A percentile compares a stretch with the other conserved stretches of the same genome.
These are phyloP conservation scores for Elsinoe batatas DNA, from an alignment of 2,329 filamentous ascomycete species.

Conservation along the genomic window DNA sequence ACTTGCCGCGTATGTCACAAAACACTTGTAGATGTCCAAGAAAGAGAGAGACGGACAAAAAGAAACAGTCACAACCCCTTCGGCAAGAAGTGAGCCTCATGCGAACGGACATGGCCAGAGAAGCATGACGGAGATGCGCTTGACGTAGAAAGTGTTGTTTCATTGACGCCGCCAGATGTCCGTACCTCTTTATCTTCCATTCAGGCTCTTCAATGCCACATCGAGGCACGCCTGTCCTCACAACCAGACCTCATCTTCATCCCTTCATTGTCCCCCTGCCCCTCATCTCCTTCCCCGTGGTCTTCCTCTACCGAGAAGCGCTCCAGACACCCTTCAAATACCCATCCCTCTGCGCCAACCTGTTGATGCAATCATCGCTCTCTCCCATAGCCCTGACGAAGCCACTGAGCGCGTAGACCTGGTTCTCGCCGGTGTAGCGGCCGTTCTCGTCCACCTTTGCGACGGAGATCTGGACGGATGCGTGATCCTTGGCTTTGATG, in stretches of 20 bases:
- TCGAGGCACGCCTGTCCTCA: too few species aligned
- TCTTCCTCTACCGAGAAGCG: slow-evolving; percentile 46
- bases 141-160: slow-evolving; percentile 1
- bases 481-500: slow-evolving; percentile 99
- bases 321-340: slow-evolving; percentile 97
- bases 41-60: too few species aligned
- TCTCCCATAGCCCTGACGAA: slow-evolving; percentile 98
- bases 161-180: slow-evolving; percentile 8
- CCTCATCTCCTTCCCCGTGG: slow-evolving; percentile 28
- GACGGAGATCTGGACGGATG: slow-evolving; percentile 91
- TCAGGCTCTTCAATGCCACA: neutral
- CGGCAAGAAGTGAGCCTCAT: neutral
- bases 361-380: slow-evolving; percentile 93
- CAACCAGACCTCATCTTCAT: too few species aligned
- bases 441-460: slow-evolving; percentile 99
- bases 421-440: slow-evolving; percentile 92
- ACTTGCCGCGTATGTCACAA: neutral
- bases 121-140: neutral
- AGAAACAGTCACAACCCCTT: too few species aligned
- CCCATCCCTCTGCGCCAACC: slow-evolving; percentile 89
- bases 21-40: too few species aligned
- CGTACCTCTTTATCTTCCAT: neutral
- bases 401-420: slow-evolving; percentile 92
- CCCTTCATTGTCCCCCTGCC: too few species aligned
- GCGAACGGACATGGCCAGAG: neutral